Base-by-base conservation (phyloP, 164 flowering plant genomes). In the Santalum album region DNA sequence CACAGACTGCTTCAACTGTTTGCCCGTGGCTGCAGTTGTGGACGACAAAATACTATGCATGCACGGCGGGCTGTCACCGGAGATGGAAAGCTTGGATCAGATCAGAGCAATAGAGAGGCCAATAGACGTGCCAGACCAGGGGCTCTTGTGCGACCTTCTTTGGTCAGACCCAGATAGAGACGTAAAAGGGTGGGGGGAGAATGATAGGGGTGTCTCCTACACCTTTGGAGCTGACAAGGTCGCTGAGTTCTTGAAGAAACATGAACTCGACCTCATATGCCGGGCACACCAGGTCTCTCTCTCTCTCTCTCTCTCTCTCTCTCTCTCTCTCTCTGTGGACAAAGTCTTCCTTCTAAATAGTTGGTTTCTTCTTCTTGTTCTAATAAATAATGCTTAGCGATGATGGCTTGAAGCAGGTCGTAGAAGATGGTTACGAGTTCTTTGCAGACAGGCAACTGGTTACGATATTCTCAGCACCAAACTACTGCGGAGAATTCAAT, bases 381-480 rank as follows among this genome's bases (percentile, higher is more conserved):
- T 27, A 0, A 29, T 9, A 9, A 29, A 29, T 29, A 29, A 29
- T 29, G 34, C 9, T 29, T 29, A n/a, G n/a, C n/a, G 6, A 29
- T 29, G 34, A 9, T 3, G 9, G 34, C 34, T 29, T 29, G 34
- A 29, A 29, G 32, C 77, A 78, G 82, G 83, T 78, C 3, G 83
- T 75, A 16, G 80, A 78, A 63, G 80, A 78, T 55, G 83, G 83
- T 0, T 78, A 75, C 27, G 83, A 78, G 64, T 78, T 78, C 68
- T 75, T 78, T 26, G 83, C 80, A 45, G 80, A 78, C 11, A 71
- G 78, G 66, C 79, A 71, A 59, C 69, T 78, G 52, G 83, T 78
- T 20, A 78, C 83, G 24, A 78, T 75, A 70, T 75, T 78, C 61
- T 78, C 82, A 2, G 82, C 82, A n/a, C 82, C 82, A 44, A 78